These are phyloP conservation scores for Colletotrichum godetiae DNA, from an alignment of 2,329 filamentous ascomycete species.

Conservation along the genomic window DNA sequence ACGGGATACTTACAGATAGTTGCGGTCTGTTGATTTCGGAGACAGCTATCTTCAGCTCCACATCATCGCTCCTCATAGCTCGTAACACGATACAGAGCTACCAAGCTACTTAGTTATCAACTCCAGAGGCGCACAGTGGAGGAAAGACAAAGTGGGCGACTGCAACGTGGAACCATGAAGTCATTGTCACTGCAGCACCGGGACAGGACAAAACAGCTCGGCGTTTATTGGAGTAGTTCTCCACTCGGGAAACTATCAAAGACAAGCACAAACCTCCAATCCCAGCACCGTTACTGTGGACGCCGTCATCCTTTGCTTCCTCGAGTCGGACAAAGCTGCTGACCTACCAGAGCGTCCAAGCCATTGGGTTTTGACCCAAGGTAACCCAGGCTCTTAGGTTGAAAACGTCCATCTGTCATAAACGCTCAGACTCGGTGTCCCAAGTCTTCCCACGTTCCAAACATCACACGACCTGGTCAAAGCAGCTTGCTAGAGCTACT, in stretches of 20 bases:
- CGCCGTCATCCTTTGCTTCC: background rate
- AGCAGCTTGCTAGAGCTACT: background rate
- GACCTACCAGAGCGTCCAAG: background rate
- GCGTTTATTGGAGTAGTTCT: conserved; percentile 15
- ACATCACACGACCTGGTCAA: background rate
- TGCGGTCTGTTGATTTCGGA: background rate
- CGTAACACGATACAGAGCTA: too few species aligned
- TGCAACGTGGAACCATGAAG: background rate
- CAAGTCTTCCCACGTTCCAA: background rate
- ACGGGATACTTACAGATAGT: background rate
- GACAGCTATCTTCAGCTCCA: background rate
- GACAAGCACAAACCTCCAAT: conserved; percentile 2
- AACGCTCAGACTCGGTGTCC: background rate
- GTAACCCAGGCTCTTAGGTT: background rate
- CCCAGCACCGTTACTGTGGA: background rate
- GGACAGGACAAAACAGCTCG: background rate
- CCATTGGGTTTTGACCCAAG: background rate
- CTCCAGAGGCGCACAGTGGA: background rate
- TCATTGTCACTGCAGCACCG: conserved; percentile 13
- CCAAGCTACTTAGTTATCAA: background rate
- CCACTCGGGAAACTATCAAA: conserved; percentile 4
- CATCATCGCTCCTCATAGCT: background rate
- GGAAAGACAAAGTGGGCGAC: background rate
- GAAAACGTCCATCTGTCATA: background rate
- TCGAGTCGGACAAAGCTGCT: background rate